These are phyloP conservation scores for Thamnidium elegans DNA, from an alignment of 192 early-diverging fungal species.

Conservation along the genomic window DNA sequence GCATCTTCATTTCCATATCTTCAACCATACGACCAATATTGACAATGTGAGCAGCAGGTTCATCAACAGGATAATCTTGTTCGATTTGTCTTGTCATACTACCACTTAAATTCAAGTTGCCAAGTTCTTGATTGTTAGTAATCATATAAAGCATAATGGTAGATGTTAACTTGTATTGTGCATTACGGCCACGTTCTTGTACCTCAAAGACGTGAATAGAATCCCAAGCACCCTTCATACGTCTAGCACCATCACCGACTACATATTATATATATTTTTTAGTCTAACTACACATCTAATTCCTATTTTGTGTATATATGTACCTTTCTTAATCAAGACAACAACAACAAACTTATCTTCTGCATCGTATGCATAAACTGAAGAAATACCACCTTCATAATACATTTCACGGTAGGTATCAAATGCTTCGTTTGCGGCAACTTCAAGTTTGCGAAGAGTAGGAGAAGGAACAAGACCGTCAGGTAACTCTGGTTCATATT, in stretches of 20 bases:
- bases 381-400: slow-evolving; percentile 94
- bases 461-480: slow-evolving; percentile 80
- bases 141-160: slow-evolving; percentile 94
- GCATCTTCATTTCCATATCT: slow-evolving; percentile 98
- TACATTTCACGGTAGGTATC: slow-evolving; percentile 94
- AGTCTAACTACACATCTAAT: neutral
- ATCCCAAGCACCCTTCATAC: slow-evolving; percentile 93
- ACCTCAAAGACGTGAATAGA: slow-evolving; percentile 97
- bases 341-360: slow-evolving; percentile 89
- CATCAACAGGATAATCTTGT: slow-evolving; percentile 77
- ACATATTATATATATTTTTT: slow-evolving; percentile 1
- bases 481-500: slow-evolving; percentile 82
- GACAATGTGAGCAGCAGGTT: slow-evolving; percentile 72
- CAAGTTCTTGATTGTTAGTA: slow-evolving; percentile 62
- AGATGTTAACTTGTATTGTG: slow-evolving; percentile 95
- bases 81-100: slow-evolving; percentile 94
- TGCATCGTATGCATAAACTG: slow-evolving; percentile 77
- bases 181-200: slow-evolving; percentile 75
- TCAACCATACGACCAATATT: slow-evolving; percentile 97
- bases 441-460: slow-evolving; percentile 83
- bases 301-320: neutral
- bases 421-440: slow-evolving; percentile 93
- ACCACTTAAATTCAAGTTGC: slow-evolving; percentile 83
- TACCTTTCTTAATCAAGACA: slow-evolving; percentile 94
- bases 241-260: slow-evolving; percentile 62